These are phyloP conservation scores for Podospora anserina DNA, from an alignment of 495 filamentous ascomycete species.

Conservation along the genomic window DNA sequence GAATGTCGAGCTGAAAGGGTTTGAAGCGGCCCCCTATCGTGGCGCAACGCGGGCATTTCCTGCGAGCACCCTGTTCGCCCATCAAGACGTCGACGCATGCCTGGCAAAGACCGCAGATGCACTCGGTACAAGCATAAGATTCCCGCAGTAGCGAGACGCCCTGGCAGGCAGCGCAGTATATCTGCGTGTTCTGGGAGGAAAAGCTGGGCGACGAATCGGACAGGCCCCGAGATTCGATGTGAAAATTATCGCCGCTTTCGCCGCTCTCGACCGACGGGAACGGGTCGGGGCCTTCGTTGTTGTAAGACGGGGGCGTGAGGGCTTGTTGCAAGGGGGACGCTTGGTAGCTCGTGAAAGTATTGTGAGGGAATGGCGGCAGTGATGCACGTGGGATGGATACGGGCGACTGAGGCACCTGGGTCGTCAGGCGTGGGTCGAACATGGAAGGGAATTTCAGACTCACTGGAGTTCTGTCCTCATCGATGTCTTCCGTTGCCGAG, in stretches of 20 bases:
- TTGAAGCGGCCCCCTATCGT: slow-evolving; percentile 66
- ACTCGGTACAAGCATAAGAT: slow-evolving; percentile 89
- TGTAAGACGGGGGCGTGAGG: slow-evolving; percentile 74
- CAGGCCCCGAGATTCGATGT: slow-evolving; percentile 52
- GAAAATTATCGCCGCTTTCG: slow-evolving; percentile 63
- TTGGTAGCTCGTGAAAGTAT: slow-evolving; percentile 69
- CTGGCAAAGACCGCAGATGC: slow-evolving; percentile 85
- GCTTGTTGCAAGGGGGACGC: slow-evolving; percentile 84
- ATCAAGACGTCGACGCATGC: slow-evolving; percentile 80
- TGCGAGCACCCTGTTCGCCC: slow-evolving; percentile 55
- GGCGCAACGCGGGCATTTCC: slow-evolving; percentile 63
- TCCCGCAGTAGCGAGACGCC: slow-evolving; percentile 68
- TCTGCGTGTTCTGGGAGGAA: slow-evolving; percentile 64
- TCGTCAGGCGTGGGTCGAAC: slow-evolving; percentile 40
- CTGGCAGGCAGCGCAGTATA: slow-evolving; percentile 83
- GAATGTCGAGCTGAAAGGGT: slow-evolving; percentile 63
- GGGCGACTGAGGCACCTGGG: slow-evolving; percentile 65
- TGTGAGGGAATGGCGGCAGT: slow-evolving; percentile 64
- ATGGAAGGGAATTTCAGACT: slow-evolving; percentile 41
- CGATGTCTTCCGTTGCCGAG: slow-evolving; percentile 88
- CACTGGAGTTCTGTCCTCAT: slow-evolving; percentile 78
- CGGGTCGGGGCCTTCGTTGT: slow-evolving; percentile 62
- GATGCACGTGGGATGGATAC: slow-evolving; percentile 69
- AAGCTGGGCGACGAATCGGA: slow-evolving; percentile 56
- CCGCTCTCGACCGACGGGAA: slow-evolving; percentile 79